Evolutionary conservation across 805 yeast species (phyloP), one percentile per base, ranked within the genome.

Genomic region (Saccharomycopsis sp.): DNA sequence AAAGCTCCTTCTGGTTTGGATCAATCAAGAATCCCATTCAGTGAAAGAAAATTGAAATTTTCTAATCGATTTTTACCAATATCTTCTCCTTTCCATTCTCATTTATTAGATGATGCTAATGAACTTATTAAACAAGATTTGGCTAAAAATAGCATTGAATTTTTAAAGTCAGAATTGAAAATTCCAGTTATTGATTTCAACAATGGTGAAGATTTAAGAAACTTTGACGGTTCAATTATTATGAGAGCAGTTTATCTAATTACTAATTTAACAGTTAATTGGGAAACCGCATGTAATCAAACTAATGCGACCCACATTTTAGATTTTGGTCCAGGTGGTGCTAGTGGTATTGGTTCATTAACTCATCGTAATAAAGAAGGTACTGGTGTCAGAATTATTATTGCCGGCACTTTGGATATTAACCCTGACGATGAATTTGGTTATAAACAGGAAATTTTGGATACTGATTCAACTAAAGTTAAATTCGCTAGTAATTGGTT

Each of bases 251-350:
- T 84, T 50, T 78, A 79, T 62, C 82, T 89, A 58, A 89, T 93
- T 64, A 86, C 93, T 43, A 80, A 79, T 59, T 74, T 86, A 59
- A 87, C 95, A 36, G 99, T 93, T 53, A 75, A 85, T 67, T 93
- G 99, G 99, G 97, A 93, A 69, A 54, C 56, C 23, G 94, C 97
- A 24, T 89, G 97, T 29, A 62, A 76, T 53, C 23, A 40, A 20
- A 21, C 40, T 4, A 63, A 75, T 39, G 75, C 93, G 22, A 85
- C 97, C 38, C 98, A 93, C 63, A 77, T 93, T 57, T 65, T 93
- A 51, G 99, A 93, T 68, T 93, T 93, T 57, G 99, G 99, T 62
- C 99, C 98, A 51, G 98, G 99, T 67, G 97, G 97, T 56, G 80
- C 86, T 31, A 85, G 97, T 37, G 99, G 98, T 58, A 73, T 93